Evolutionary conservation across 805 yeast genomes (phyloP), one percentile per base, ranked within the genome.

Genomic region (Saccharomyces eubayanus): DNA sequence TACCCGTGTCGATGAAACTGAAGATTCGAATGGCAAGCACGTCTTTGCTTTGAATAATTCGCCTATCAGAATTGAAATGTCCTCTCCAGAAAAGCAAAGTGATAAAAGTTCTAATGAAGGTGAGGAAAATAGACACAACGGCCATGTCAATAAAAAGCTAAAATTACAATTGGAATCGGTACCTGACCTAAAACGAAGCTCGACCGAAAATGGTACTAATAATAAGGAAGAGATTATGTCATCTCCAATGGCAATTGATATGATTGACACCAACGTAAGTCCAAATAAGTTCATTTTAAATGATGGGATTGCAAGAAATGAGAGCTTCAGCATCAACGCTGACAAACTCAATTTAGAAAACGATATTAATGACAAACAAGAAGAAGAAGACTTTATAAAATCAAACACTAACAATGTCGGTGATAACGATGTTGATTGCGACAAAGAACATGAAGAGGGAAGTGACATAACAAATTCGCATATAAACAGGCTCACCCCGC

Each of bases 201-300:
- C n/a, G 2, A 24, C 40, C 20, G 41, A 31, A 10, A 41, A 30
- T 36, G 48, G 11, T 16, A 20, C 24, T 4, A 24, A 47, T 20
- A 31, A 45, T 5, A 12, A 14, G 27, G 40, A 54, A 24, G 45
- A 47, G 14, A 28, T 12, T 11, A 21, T 45, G 28, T 49, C 52
- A 8, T 62, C 68, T 5, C 70, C 69, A 1, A 62, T 55, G 27
- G 62, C 60, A n/a, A 67, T 67, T 21, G 64, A 63, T 51, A 66
- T 67, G 69, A 43, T 62, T 10, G 62, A 59, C 16, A 48, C 49
- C 11, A 36, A 51, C 5, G 51, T 45, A 41, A 54, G 55, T 29
- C 57, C 55, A 21, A 50, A 49, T 20, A 51, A 51, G 10, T 31
- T 36, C 12, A 31, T 36, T 2, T 16, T 36, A 4, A 36, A 36